A percentile compares a stretch with the other conserved stretches of the same genome.
phyloP scores from a whole-genome alignment of 2,329 filamentous ascomycete species.

The Colletotrichum orbiculare region DNA sequence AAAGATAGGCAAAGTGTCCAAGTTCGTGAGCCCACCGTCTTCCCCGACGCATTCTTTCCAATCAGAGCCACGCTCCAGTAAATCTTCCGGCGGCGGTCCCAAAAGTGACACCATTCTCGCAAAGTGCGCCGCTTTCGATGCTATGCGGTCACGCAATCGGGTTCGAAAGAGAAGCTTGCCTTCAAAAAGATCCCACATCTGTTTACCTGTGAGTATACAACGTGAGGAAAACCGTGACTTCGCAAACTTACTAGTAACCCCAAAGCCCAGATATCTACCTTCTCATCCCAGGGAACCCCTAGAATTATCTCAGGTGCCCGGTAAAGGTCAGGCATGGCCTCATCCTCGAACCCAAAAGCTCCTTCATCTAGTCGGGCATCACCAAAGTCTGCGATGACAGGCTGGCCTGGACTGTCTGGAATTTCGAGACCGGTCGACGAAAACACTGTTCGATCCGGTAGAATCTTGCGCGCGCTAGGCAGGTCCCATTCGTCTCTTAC shows the following conservation, averaged over 20 bases:
- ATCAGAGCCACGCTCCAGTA: conserved; percentile 45
- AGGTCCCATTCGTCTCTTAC: conserved; percentile 34
- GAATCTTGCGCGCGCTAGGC: conserved; percentile 43
- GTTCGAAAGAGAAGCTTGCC: conserved; percentile 43
- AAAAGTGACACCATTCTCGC: conserved; percentile 51
- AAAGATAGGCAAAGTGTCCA: too few species aligned
- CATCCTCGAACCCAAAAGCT: conserved; percentile 36
- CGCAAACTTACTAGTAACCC: conserved; percentile 18
- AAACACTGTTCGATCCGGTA: conserved; percentile 43
- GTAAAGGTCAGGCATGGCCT: conserved; percentile 48
- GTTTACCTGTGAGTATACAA: not conserved
- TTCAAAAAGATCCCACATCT: conserved; percentile 49
- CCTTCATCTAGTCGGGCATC: conserved; percentile 41
- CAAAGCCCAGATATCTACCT: conserved; percentile 47
- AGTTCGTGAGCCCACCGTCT: conserved; percentile 28
- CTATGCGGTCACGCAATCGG: conserved; percentile 36
- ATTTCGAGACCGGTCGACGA: conserved; percentile 41
- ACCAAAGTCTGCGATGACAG: conserved; percentile 47
- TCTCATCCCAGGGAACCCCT: conserved; percentile 47
- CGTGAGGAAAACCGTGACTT: too few species aligned
- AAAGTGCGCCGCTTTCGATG: conserved; percentile 44
- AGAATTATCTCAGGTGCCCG: conserved; percentile 49
- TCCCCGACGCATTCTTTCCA: conserved; percentile 39
- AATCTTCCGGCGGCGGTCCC: conserved; percentile 47
- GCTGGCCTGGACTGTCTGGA: conserved; percentile 38